Base-by-base conservation (phyloP, 1,284 basidiomycete species). In the Fereydounia khargensis region DNA sequence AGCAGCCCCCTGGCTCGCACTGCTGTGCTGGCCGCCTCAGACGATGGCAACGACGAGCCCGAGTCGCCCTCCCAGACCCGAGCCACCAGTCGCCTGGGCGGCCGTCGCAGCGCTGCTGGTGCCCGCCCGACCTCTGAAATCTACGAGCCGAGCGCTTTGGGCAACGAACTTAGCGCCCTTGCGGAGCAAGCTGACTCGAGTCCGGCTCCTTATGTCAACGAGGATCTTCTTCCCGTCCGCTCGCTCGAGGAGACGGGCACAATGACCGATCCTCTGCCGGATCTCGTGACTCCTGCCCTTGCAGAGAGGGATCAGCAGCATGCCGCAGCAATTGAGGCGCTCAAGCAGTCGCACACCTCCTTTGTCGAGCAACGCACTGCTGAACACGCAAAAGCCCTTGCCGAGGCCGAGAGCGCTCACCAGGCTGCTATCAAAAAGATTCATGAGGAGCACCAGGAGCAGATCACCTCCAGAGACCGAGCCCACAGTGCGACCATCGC, bases 141-240 rank as follows among this genome's bases (percentile, higher is more conserved):
- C 31, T 58, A 43, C 32, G 56, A 60, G 32, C 58, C 58, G 9
- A 58, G 50, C 37, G 59, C 58, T 6, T 48, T 69, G 2, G 66
- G 66, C 25, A 57, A 54, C 39, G 66, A 69, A 40, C 53, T 69
- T 14, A 25, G 16, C 16, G 40, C 21, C 16, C 31, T 52, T 8
- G 43, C 36, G 16, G 57, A 51, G 41, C 39, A 50, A 7, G 35
- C 42, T 18, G 39, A 44, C 24, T 34, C 53, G 18, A 35, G n/a
- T 6, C 40, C 42, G 9, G n/a, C n/a, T n/a, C n/a, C n/a, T n/a
- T n/a, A n/a, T n/a, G n/a, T n/a, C n/a, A n/a, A n/a, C n/a, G 24
- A 28, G 6, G 30, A n/a, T n/a, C 25, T 42, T 4, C 33, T 39
- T 21, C 47, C 42, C 25, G 57, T 52, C 35, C 44, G 47, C 46